Conservation (phyloP, 176 grass and related monocot genomes). For the Ampelocalamus luodianensis region DNA sequence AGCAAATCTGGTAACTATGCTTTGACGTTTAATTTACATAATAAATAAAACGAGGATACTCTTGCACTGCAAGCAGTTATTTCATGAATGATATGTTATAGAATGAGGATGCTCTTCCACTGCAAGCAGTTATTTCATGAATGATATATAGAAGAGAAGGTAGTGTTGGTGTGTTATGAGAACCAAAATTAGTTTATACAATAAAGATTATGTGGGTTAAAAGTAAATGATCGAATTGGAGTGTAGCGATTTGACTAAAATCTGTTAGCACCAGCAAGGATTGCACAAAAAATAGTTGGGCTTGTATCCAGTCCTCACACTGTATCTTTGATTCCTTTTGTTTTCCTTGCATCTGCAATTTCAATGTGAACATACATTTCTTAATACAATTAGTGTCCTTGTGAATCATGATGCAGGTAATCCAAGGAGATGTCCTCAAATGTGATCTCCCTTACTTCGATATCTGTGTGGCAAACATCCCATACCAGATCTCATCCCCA, state of each 20-base stretch:
- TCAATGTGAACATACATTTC: neutral
- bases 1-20: too few relatives aligned
- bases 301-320: neutral
- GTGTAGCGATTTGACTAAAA: neutral
- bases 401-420: conserved; percentile 58
- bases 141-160: too few relatives aligned
- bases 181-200: neutral
- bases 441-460: conserved; percentile 94
- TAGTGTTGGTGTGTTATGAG: neutral
- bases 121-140: too few relatives aligned
- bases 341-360: neutral
- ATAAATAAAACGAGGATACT: too few relatives aligned
- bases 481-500: conserved; percentile 89
- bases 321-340: neutral
- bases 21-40: too few relatives aligned
- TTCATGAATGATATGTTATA: too few relatives aligned
- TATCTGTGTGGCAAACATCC: conserved; percentile 96
- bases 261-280: neutral
- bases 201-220: neutral
- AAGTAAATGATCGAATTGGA: neutral
- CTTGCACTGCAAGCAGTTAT: too few relatives aligned
- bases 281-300: neutral
- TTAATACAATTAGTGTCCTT: neutral
- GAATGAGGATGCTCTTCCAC: too few relatives aligned
- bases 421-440: conserved; percentile 96